Percentiles rank a stretch among this genome's conserved stretches.
Conservation (phyloP, 148 eudicot species). For the Rhododendron griersonianum region DNA sequence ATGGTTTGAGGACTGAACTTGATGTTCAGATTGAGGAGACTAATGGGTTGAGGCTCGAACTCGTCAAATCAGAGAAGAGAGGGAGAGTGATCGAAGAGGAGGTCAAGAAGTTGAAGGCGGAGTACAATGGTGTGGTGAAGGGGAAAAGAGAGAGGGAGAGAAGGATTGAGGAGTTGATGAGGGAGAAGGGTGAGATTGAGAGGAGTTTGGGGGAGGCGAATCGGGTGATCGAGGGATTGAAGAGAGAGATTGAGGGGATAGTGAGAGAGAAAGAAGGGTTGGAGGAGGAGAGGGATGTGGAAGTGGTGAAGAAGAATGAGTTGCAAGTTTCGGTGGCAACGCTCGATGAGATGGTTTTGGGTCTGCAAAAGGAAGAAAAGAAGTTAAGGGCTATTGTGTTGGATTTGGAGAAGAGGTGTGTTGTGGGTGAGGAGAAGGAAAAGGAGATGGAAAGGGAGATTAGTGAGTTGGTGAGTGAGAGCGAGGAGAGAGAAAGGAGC, state of each 20-base stretch:
- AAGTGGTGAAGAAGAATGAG: constrained; percentile 20
- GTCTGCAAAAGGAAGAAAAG: constrained; percentile 33
- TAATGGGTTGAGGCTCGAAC: constrained; percentile 19
- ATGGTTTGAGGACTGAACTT: constrained; percentile 21
- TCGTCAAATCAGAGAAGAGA: constrained; percentile 29
- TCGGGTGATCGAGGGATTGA: constrained; percentile 29
- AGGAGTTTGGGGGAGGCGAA: constrained; percentile 24
- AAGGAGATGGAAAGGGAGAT: constrained; percentile 23
- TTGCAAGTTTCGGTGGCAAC: constrained; percentile 27
- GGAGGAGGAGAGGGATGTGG: constrained; percentile 27
- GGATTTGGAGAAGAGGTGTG: constrained; percentile 47
- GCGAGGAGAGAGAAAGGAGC: constrained; percentile 25
- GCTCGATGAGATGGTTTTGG: constrained; percentile 27
- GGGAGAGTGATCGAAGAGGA: constrained; percentile 21
- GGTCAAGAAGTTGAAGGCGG: constrained; percentile 19
- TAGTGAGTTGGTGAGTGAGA: constrained; percentile 32
- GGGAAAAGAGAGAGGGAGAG: constrained; percentile 31
- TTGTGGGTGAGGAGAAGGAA: constrained; percentile 25
- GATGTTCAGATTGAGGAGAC: constrained; percentile 25
- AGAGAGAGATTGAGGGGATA: constrained; percentile 25
- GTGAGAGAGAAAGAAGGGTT: constrained; percentile 29
- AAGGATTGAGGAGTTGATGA: constrained; percentile 23
- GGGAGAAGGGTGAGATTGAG: constrained; percentile 26
- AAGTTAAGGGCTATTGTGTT: constrained; percentile 13
- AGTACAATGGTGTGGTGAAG: constrained; percentile 15